Evolutionary conservation across 2,329 filamentous ascomycete genomes (phyloP).

Genomic region (Calonectria montana): DNA sequence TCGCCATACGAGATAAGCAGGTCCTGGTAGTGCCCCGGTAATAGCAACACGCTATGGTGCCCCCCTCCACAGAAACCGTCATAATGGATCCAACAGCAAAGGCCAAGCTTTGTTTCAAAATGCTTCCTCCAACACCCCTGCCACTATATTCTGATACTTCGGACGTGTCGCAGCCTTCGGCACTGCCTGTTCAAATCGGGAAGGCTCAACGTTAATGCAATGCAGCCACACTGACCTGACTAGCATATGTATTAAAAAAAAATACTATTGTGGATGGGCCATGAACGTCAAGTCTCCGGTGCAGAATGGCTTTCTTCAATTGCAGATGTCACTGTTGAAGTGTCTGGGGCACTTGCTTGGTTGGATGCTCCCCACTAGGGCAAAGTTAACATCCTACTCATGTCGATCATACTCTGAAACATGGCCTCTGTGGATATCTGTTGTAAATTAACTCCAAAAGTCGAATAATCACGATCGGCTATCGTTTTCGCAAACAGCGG

Average conservation of each 20-base stretch:
- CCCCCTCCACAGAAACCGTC: not conserved
- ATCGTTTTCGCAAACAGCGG: slow-evolving; percentile 6
- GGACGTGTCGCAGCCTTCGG: not conserved
- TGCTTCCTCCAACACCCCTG: slow-evolving; percentile 6
- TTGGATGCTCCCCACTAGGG: not conserved
- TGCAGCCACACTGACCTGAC: not conserved
- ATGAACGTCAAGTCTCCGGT: not conserved
- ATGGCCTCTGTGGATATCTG: not conserved
- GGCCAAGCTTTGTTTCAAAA: slow-evolving; percentile 15
- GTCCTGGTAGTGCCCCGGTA: not conserved
- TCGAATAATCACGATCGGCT: not conserved
- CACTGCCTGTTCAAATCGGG: not conserved
- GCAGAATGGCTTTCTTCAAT: not conserved
- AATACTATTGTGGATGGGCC: not conserved
- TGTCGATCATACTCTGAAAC: slow-evolving; percentile 4
- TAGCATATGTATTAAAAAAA: too few relatives aligned
- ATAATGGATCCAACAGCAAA: not conserved
- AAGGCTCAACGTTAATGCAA: not conserved
- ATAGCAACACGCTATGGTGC: not conserved
- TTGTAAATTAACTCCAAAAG: not conserved
- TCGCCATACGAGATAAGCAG: not conserved
- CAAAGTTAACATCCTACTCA: not conserved
- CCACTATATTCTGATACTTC: slow-evolving; percentile 1
- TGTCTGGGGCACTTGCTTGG: not conserved
- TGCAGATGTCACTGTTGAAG: not conserved